Evolutionary conservation across 306 rosid genomes (phyloP), one percentile per base, ranked within the genome.

Genomic region (Trifolium subterraneum): DNA sequence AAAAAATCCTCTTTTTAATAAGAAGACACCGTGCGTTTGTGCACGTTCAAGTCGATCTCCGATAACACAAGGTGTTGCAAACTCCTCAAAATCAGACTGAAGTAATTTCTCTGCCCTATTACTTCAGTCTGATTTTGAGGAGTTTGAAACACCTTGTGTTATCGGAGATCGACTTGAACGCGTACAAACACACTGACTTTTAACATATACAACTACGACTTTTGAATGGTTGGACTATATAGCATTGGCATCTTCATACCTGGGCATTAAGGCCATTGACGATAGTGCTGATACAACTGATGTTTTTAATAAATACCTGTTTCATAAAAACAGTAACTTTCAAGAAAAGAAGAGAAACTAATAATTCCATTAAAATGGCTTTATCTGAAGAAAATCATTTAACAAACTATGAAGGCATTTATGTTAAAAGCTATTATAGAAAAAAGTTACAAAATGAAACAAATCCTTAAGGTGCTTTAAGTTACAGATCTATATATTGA

Each of bases 271-370:
- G 72, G 87, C 78, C 59, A 87, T 84, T 41, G 78, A 78, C 10
- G 94, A 78, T 39, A 88, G 80, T 44, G 86, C 89, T 18, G 86
- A 85, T 76, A 93, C 77, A 78, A 89, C 44, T 61, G 98, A 88
- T 5, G 81, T 70, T 78, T 93, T 93, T 54, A 93, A 85, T 35
- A 65, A 81, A 79, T 87, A 93, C 92, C 97, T 93, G 80, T 75
- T 73, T 45, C 65, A 73, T 48, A 72, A 39, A 59, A 15, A 75
- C 35, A 51, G 0, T 51, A 41, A 72, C 31, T 48, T 6, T 64
- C 7, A 27, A 27, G 66, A 23, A 60, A 66, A 66, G 15, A 48
- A 71, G 16, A 55, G 8, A 44, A 33, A 71, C 50, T 70, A 55
- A 44, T 25, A 27, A 27, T 6, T 73, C 10, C 23, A 33, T 31